phyloP scores from a whole-genome alignment of 805 yeast genomes.

The Wickerhamomyces kurtzmanii region DNA sequence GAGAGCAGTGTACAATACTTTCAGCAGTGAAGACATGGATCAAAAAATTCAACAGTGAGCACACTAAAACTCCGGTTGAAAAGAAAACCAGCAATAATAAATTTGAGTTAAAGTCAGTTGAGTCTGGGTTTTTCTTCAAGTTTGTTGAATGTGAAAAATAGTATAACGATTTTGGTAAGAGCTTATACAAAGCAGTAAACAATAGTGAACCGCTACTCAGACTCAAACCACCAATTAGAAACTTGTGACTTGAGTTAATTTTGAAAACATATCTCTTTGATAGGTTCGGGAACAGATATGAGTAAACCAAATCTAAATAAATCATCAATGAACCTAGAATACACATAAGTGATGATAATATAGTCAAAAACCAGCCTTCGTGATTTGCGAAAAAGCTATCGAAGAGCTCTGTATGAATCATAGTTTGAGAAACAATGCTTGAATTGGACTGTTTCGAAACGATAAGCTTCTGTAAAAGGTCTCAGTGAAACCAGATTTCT shows the following conservation, averaged over 20 bases:
- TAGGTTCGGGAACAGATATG: constrained; percentile 28
- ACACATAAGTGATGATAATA: constrained; percentile 61
- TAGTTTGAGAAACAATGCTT: no score
- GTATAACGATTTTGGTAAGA: constrained; percentile 58
- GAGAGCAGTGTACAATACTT: constrained; percentile 80
- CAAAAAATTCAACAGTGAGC: constrained; percentile 49
- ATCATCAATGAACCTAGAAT: constrained; percentile 63
- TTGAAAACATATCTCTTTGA: constrained; percentile 35
- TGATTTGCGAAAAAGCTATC: constrained; percentile 3
- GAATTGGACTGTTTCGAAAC: no score
- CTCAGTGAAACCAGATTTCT: no score
- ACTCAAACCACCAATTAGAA: constrained; percentile 68
- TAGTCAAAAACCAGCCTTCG: constrained; percentile 58
- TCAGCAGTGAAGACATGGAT: constrained; percentile 74
- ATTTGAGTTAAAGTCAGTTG: constrained; percentile 19
- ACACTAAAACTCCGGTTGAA: constrained; percentile 50
- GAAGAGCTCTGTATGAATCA: no score
- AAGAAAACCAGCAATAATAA: constrained; percentile 33
- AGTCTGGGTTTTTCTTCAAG: constrained; percentile 11
- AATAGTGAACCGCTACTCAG: constrained; percentile 76
- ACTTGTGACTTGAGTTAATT: constrained; percentile 47
- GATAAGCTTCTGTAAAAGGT: no score
- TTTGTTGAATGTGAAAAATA: constrained; percentile 28
- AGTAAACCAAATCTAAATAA: constrained; percentile 46
- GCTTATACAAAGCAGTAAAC: constrained; percentile 66